Percentiles rank a stretch among this genome's conserved stretches.
phyloP scores from a whole-genome alignment of 116 monocot species.

The Papilionanthe hybrid region DNA sequence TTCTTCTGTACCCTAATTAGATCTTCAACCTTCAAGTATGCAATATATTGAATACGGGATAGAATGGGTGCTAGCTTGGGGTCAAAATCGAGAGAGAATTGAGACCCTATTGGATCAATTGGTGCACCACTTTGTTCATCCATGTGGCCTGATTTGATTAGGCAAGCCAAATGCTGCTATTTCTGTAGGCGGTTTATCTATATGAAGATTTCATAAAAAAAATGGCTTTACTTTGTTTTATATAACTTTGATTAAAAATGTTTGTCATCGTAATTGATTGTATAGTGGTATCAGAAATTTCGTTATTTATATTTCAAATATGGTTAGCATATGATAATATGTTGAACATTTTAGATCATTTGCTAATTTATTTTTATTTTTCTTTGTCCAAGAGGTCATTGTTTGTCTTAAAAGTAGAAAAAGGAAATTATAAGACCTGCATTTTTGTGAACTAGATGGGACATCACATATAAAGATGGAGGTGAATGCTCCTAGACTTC shows the following conservation, averaged over 20 bases:
- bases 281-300: background rate
- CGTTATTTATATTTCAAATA: background rate
- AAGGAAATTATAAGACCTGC: background rate
- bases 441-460: conserved; percentile 51
- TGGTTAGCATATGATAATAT: background rate
- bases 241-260: background rate
- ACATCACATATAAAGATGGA: conserved; percentile 63
- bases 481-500: conserved; percentile 77
- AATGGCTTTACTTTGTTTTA: background rate
- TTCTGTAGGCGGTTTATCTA: background rate
- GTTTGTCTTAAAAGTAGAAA: background rate
- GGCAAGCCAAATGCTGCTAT: background rate
- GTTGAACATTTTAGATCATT: background rate
- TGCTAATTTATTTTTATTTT: background rate
- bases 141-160: no score
- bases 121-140: no score
- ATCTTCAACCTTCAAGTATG: no score
- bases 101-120: no score
- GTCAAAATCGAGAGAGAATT: no score
- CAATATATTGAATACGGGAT: no score
- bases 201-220: background rate
- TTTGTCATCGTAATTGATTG: background rate
- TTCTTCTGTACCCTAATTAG: no score
- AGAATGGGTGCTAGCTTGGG: no score
- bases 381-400: background rate